These are phyloP conservation scores for Globisporangium apiculatum DNA, from an alignment of 352 stramenopile genomes.

Conservation along the genomic window DNA sequence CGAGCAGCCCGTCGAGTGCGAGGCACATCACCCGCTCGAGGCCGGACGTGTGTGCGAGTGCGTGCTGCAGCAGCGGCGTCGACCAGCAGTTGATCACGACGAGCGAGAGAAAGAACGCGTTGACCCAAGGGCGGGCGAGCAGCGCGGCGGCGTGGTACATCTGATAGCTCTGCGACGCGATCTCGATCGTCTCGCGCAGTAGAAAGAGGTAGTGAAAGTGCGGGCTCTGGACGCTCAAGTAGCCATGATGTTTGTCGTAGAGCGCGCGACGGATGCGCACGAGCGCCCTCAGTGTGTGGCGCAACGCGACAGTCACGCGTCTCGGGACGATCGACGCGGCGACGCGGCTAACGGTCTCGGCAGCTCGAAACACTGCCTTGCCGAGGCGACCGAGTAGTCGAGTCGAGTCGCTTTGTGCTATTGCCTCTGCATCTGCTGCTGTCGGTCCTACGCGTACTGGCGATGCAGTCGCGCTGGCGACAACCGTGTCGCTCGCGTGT, in stretches of 20 bases:
- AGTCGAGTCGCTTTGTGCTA: too few species aligned
- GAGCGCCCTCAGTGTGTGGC: background rate
- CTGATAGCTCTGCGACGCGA: conserved; percentile 17
- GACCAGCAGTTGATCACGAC: conserved; percentile 16
- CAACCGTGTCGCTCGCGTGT: background rate
- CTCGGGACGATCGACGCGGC: background rate
- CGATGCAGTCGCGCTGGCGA: background rate
- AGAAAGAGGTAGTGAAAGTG: conserved; percentile 17
- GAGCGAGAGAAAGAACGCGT: conserved; percentile 13
- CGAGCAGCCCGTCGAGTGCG: conserved; percentile 19
- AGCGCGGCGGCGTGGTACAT: conserved; percentile 14
- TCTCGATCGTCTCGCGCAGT: conserved; percentile 16
- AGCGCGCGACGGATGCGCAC: conserved; percentile 6
- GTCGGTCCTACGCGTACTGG: background rate
- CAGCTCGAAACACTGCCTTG: background rate
- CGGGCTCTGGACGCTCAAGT: conserved; percentile 15
- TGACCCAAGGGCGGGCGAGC: conserved; percentile 14
- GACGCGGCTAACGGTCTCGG: background rate
- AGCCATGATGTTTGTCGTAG: conserved; percentile 13
- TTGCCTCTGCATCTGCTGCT: too few species aligned
- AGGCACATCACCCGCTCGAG: conserved; percentile 22
- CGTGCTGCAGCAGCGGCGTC: conserved; percentile 15
- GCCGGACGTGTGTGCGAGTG: conserved; percentile 11
- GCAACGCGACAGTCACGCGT: background rate
- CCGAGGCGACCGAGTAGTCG: background rate